A percentile compares a stretch with the other conserved stretches of the same genome.
phyloP scores from a whole-genome alignment of 164 flowering plant species.

The Tetracentron sinense region DNA sequence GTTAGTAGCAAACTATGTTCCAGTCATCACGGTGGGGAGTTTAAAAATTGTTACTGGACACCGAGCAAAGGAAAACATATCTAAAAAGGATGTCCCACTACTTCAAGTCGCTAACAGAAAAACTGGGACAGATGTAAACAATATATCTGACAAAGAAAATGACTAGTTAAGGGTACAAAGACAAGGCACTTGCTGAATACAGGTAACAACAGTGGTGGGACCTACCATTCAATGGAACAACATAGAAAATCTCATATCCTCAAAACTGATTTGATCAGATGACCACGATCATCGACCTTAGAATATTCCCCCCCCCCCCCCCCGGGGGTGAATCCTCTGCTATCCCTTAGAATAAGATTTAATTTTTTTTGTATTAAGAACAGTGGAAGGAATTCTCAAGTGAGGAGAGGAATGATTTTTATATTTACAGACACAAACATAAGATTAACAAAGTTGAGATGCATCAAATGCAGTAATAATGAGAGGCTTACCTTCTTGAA shows the following conservation, averaged over 20 bases:
- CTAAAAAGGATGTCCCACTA: no score
- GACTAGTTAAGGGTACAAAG: not conserved
- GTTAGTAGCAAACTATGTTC: no score
- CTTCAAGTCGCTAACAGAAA: not conserved
- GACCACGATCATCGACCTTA: no score
- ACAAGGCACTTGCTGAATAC: not conserved
- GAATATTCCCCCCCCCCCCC: no score
- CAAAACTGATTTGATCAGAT: no score
- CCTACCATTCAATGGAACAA: not conserved
- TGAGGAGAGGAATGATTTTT: not conserved
- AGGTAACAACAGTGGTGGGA: not conserved
- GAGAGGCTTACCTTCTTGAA: slow-evolving; percentile 71
- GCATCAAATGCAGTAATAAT: not conserved
- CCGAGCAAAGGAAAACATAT: not conserved
- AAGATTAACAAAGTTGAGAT: not conserved
- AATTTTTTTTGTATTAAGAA: no score
- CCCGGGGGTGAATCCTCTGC: no score
- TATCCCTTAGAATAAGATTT: no score
- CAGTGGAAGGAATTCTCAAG: not conserved
- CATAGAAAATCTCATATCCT: no score
- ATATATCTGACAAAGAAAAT: no score
- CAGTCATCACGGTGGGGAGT: not conserved
- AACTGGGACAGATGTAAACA: not conserved
- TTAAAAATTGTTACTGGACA: no score
- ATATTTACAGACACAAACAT: not conserved